Conservation (phyloP, 331 rosid genomes). For the Quercus lobata region DNA sequence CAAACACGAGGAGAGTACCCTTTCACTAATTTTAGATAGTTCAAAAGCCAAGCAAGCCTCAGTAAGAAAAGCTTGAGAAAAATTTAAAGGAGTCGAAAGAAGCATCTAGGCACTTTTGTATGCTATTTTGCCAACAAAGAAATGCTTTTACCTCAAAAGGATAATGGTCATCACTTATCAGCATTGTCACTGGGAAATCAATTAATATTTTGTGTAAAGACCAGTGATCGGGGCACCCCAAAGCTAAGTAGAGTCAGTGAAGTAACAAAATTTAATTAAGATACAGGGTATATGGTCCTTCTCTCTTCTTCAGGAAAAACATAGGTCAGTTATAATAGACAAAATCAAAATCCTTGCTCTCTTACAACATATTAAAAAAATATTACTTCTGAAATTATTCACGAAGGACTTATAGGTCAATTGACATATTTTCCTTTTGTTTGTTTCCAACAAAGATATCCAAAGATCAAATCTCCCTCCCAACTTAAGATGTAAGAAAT, state of each 20-base stretch:
- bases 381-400: no score
- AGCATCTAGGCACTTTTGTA: constrained; percentile 39
- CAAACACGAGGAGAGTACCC: constrained; percentile 43
- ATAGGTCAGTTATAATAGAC: no score
- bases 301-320: no score
- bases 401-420: no score
- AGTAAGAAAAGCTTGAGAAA: constrained; percentile 1
- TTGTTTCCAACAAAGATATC: no score
- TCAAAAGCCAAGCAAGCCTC: constrained; percentile 23
- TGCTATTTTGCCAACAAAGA: constrained; percentile 45
- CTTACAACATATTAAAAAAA: not conserved
- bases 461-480: no score
- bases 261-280: not conserved
- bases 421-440: no score
- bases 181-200: constrained; percentile 21
- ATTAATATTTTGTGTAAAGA: not conserved
- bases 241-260: not conserved
- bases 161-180: constrained; percentile 12
- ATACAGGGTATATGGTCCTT: not conserved
- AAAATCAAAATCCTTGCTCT: no score
- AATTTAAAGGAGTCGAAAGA: constrained; percentile 14
- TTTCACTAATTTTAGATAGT: constrained; percentile 23
- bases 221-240: constrained; percentile 5
- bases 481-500: no score
- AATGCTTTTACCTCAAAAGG: constrained; percentile 27